Percentiles rank a stretch among this genome's conserved stretches.
Evolutionary conservation across 1,284 basidiomycete species (phyloP).

Genomic region (Fistulina hepatica): DNA sequence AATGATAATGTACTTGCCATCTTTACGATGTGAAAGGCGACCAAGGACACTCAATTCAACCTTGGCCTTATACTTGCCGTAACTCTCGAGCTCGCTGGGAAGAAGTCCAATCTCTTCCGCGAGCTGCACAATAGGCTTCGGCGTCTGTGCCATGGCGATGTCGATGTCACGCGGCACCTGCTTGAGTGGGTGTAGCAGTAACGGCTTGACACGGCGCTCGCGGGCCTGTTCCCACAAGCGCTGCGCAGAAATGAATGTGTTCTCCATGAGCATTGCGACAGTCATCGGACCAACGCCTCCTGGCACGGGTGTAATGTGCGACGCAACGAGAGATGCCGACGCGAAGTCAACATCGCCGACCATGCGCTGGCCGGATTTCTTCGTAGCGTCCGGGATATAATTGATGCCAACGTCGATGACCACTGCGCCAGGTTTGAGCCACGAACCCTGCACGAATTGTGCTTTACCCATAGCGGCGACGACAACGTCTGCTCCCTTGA

Average conservation of each 20-base stretch:
- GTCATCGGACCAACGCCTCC: slow-evolving; percentile 99
- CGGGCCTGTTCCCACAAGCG: slow-evolving; percentile 65
- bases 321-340: slow-evolving; percentile 68
- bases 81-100: slow-evolving; percentile 84
- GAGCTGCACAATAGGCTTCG: slow-evolving; percentile 79
- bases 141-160: slow-evolving; percentile 91
- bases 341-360: slow-evolving; percentile 94
- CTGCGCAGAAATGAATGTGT: slow-evolving; percentile 82
- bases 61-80: slow-evolving; percentile 97
- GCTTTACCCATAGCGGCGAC: slow-evolving; percentile 91
- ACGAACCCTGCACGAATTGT: slow-evolving; percentile 84
- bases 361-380: slow-evolving; percentile 92
- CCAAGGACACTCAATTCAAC: slow-evolving; percentile 86
- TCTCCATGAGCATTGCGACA: slow-evolving; percentile 96
- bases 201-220: slow-evolving; percentile 62
- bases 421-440: slow-evolving; percentile 91
- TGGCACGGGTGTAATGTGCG: slow-evolving; percentile 93
- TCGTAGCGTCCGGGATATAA: slow-evolving; percentile 82
- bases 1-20: slow-evolving; percentile 97
- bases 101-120: slow-evolving; percentile 86
- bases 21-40: slow-evolving; percentile 73
- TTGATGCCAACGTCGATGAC: slow-evolving; percentile 98
- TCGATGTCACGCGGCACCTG: slow-evolving; percentile 95
- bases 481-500: slow-evolving; percentile 84
- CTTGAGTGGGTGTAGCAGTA: slow-evolving; percentile 68